Evolutionary conservation across 129 eudicot genomes (phyloP).

Genomic region (Mikania micrantha): DNA sequence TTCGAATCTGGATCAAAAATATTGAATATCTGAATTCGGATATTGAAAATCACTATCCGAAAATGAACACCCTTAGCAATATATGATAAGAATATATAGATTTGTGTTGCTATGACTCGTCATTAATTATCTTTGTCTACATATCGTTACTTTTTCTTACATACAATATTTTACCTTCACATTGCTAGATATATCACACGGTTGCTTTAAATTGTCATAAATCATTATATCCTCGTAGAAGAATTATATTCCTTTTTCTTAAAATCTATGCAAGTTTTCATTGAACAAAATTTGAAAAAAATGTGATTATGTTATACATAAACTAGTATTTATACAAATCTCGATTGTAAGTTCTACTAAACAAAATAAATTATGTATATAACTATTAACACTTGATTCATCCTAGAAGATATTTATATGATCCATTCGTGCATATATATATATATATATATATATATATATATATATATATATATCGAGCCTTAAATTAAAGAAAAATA

Average conservation of each 20-base stretch:
- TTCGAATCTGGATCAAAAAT: too few species aligned
- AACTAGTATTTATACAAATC: not conserved
- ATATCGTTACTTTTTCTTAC: not conserved
- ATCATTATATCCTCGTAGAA: not conserved
- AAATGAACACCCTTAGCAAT: too few species aligned
- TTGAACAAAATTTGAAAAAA: not conserved
- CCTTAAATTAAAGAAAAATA: not conserved
- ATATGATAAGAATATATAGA: too few species aligned
- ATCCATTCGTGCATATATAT: not conserved
- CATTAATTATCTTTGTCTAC: not conserved
- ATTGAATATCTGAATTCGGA: too few species aligned
- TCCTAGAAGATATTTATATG: not conserved
- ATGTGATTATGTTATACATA: not conserved
- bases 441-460: too few species aligned
- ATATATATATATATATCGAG: too few species aligned
- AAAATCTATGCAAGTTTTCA: not conserved
- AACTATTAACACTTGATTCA: not conserved
- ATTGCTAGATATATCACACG: not conserved
- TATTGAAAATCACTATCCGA: too few species aligned
- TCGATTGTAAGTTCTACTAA: too few species aligned
- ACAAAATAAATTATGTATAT: not conserved
- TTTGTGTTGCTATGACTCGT: not conserved
- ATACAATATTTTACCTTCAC: not conserved
- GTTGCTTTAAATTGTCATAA: not conserved
- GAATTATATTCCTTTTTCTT: not conserved